Conservation (phyloP, 192 early-diverging fungal species). For the Podochytrium sp. region DNA sequence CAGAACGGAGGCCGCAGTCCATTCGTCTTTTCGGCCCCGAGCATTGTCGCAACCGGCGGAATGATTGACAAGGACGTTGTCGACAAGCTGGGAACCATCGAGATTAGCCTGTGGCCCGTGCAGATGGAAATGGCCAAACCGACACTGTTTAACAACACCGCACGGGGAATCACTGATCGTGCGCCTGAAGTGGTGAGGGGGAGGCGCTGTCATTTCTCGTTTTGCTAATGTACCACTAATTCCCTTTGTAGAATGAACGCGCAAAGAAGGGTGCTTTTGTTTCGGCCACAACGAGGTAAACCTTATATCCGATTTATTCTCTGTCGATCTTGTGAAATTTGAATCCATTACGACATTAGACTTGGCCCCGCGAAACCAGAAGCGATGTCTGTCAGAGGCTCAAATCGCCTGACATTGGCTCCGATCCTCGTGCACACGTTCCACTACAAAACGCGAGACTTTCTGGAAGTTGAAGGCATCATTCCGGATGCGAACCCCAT, state of each 20-base stretch:
- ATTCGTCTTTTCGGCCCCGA: slow-evolving; percentile 4
- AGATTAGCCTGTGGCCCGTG: background rate
- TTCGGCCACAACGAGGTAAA: background rate
- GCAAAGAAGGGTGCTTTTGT: slow-evolving; percentile 14
- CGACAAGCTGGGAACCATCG: background rate
- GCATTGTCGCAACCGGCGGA: background rate
- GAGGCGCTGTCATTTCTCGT: background rate
- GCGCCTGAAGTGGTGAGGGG: background rate
- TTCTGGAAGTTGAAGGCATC: slow-evolving; percentile 13
- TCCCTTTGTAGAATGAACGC: background rate
- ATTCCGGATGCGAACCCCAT: background rate
- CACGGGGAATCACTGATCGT: background rate
- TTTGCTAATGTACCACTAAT: background rate
- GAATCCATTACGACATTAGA: too few relatives aligned
- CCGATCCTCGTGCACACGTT: background rate
- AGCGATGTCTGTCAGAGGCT: background rate
- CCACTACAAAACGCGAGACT: slow-evolving; percentile 3
- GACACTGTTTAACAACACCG: too few relatives aligned
- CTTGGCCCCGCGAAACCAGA: background rate
- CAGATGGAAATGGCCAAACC: too few relatives aligned
- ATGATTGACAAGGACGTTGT: background rate
- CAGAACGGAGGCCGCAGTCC: background rate
- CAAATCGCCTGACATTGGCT: background rate
- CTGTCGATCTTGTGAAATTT: background rate
- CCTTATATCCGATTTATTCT: background rate